Evolutionary conservation across 805 yeast genomes (phyloP).

Genomic region (Wickerhamomyces bisporus): DNA sequence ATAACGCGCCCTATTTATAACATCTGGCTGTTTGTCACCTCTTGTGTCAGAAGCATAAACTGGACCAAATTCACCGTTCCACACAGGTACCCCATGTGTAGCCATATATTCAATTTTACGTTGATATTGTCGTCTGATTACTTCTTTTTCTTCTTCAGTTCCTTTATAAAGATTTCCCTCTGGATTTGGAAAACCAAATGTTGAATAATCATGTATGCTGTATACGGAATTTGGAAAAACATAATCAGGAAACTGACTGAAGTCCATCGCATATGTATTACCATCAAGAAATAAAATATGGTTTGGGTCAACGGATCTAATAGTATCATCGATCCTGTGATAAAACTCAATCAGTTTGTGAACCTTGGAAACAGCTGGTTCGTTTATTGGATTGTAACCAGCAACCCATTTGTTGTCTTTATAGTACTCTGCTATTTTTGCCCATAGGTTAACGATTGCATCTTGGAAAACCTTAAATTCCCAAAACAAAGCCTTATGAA

Average conservation of each 20-base stretch:
- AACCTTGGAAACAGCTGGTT: conserved; percentile 44
- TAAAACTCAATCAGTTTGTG: conserved; percentile 36
- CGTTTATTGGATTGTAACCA: conserved; percentile 49
- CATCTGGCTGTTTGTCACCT: conserved; percentile 35
- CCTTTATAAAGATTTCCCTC: conserved; percentile 32
- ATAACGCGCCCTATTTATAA: conserved; percentile 36
- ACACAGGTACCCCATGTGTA: conserved; percentile 39
- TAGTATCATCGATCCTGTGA: conserved; percentile 30
- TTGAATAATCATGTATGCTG: conserved; percentile 44
- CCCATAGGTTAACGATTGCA: conserved; percentile 40
- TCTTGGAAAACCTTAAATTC: conserved; percentile 45
- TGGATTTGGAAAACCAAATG: conserved; percentile 40
- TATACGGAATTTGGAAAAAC: conserved; percentile 41
- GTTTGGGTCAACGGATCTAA: conserved; percentile 41
- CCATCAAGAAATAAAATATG: conserved; percentile 47
- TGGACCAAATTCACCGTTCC: conserved; percentile 53
- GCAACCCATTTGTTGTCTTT: conserved; percentile 44
- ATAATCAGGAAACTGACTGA: conserved; percentile 38
- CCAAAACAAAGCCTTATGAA: conserved; percentile 46
- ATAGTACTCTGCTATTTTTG: conserved; percentile 39
- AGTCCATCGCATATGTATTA: conserved; percentile 48
- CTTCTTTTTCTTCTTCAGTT: conserved; percentile 29
- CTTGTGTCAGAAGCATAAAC: conserved; percentile 39
- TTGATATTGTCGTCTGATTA: conserved; percentile 33
- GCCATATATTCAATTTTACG: conserved; percentile 40